Base-by-base conservation (phyloP, 1,284 basidiomycete species). In the Naganishia albida region DNA sequence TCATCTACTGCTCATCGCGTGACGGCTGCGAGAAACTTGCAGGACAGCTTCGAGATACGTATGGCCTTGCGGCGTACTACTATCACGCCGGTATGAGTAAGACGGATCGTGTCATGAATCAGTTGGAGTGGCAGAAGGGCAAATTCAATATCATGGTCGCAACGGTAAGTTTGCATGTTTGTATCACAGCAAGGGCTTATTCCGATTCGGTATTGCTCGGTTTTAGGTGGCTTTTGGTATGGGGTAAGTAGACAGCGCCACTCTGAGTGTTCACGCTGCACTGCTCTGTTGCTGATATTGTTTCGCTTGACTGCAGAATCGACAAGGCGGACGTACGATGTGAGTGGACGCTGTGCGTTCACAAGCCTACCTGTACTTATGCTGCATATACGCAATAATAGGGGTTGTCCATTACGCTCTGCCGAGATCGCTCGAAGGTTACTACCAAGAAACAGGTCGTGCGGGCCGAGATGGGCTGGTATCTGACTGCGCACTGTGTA, bases 161-260 rank as follows among this genome's bases (percentile, higher is more conserved):
- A 0, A 99, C 95, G 42, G 81, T 83, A 53, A 68, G 78, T 72
- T 51, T 8, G 3, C 18, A 42, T 15, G 18, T 8, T 15, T n/a
- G 2, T 65, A 51, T 63, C 51, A 54, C 49, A 40, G 53, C 40
- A 66, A 34, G 26, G 12, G 6, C 34, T 13, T 7, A 23, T 42
- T 16, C 60, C 53, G 40, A 63, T 39, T 39, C 23, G 69, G 25
- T 8, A 20, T 64, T 25, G 23, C 28, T 51, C 57, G 13, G 12
- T 50, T 25, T 60, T 69, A 88, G 87, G 84, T 91, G 70, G 91
- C 91, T 0, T 98, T 98, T 75, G 95, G 95, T 10, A 97, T 99
- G 95, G 95, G 94, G 73, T 74, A 60, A 68, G 71, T 60, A 2
- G 40, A 56, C 15, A 30, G 18, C 20, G 13, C 38, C 1, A 43